phyloP scores from a whole-genome alignment of 129 eudicot genomes.

The Smallanthus sonchifolius region DNA sequence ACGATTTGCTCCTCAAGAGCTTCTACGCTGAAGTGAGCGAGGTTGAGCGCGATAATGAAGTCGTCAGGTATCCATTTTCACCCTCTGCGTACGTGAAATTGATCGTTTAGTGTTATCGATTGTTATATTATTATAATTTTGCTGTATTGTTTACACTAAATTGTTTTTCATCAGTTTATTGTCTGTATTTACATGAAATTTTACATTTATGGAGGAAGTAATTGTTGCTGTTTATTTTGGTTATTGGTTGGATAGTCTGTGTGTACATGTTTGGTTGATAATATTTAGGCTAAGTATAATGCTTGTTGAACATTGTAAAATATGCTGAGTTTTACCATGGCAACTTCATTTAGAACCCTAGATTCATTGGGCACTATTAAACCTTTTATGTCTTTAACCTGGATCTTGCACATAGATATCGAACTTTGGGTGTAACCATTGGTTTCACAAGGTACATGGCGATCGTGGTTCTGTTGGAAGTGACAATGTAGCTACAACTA shows the following conservation, averaged over 20 bases:
- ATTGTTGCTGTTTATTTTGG: neutral
- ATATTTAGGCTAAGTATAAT: neutral
- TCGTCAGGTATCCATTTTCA: conserved; percentile 43
- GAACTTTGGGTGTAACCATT: neutral
- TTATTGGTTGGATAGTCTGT: neutral
- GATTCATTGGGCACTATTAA: neutral
- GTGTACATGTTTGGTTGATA: neutral
- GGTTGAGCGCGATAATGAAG: conserved; percentile 98
- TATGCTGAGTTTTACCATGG: neutral
- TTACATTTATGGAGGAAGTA: neutral
- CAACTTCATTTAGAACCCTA: conserved; percentile 13
- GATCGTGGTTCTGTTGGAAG: neutral
- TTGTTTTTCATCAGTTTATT: neutral
- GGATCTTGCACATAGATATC: neutral
- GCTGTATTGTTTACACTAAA: neutral
- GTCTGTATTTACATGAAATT: neutral
- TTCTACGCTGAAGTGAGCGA: conserved; percentile 93
- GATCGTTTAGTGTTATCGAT: too few species aligned
- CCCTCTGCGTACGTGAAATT: neutral
- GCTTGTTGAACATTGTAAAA: neutral
- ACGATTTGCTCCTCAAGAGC: conserved; percentile 77
- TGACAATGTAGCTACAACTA: conserved; percentile 1
- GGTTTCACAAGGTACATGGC: neutral
- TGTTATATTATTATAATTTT: neutral
- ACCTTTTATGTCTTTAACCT: neutral